phyloP scores from a whole-genome alignment of 805 yeast species.

The Wickerhamiella kurtzmanii region DNA sequence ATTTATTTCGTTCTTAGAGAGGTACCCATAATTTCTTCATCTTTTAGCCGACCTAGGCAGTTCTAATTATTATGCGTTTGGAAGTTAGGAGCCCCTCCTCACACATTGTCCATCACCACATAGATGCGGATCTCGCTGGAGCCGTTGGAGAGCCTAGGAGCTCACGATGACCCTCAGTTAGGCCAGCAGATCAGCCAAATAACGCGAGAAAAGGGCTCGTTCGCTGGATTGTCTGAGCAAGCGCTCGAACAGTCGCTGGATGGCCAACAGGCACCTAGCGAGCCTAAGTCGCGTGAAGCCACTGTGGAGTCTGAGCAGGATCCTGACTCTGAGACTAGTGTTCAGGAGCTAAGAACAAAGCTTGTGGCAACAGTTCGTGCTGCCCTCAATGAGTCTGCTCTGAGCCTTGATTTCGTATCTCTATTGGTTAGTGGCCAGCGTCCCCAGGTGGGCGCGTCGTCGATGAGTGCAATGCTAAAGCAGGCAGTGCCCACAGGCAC shows the following conservation, averaged over 20 bases:
- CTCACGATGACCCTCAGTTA: conserved; percentile 11
- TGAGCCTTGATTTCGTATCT: conserved; percentile 78
- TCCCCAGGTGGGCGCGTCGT: conserved; percentile 74
- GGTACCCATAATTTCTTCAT: too few relatives aligned
- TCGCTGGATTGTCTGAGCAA: conserved; percentile 45
- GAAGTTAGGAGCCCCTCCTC: neutral
- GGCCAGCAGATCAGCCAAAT: conserved; percentile 42
- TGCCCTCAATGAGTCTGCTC: conserved; percentile 79
- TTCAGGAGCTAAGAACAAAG: conserved; percentile 20
- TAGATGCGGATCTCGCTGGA: conserved; percentile 18
- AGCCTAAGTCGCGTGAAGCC: conserved; percentile 11
- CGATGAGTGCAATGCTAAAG: conserved; percentile 40
- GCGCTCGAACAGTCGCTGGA: conserved; percentile 25
- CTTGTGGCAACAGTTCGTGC: conserved; percentile 25
- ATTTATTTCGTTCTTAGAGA: too few relatives aligned
- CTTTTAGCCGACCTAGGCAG: too few relatives aligned
- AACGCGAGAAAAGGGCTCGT: conserved; percentile 45
- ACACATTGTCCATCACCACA: neutral
- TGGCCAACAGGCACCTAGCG: conserved; percentile 6
- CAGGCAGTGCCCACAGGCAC: conserved; percentile 18
- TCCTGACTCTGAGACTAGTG: conserved; percentile 1
- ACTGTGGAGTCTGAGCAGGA: neutral
- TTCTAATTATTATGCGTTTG: too few relatives aligned
- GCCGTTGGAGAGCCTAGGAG: conserved; percentile 7
- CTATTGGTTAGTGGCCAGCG: conserved; percentile 63